phyloP scores from a whole-genome alignment of 148 eudicot species.

The Dianthus caryophyllus region DNA sequence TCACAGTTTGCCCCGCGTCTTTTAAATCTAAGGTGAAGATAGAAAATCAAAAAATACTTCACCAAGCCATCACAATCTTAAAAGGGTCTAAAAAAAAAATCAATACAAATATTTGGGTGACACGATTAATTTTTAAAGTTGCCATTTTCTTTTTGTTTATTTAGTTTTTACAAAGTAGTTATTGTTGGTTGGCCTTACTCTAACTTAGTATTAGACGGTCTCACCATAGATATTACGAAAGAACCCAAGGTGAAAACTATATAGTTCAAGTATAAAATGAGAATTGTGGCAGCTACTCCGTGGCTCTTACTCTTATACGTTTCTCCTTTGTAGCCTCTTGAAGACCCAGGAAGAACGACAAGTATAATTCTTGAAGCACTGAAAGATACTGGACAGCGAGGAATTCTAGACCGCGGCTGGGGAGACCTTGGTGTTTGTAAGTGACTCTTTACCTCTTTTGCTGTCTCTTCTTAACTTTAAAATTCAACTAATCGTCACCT shows the following conservation, averaged over 20 bases:
- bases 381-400: conserved; percentile 80
- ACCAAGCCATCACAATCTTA: neutral
- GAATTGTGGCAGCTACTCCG: neutral
- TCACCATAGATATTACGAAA: too few relatives aligned
- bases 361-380: conserved; percentile 78
- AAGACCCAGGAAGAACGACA: conserved; percentile 72
- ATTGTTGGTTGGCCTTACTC: too few relatives aligned
- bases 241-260: neutral
- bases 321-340: conserved; percentile 61
- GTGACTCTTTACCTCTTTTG: conserved; percentile 31
- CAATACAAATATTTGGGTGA: too few relatives aligned
- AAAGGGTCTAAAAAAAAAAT: neutral
- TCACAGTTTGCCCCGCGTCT: too few relatives aligned
- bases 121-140: too few relatives aligned
- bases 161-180: too few relatives aligned
- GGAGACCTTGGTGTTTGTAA: conserved; percentile 92
- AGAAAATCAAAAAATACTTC: neutral
- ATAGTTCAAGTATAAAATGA: neutral
- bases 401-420: conserved; percentile 95
- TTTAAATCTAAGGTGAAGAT: too few relatives aligned
- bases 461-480: conserved; percentile 7
- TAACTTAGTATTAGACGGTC: too few relatives aligned
- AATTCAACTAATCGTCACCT: conserved; percentile 2
- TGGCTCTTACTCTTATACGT: neutral
- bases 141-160: too few relatives aligned